These are phyloP conservation scores for Gamarada debralockiae DNA, from an alignment of 495 filamentous ascomycete genomes.

Conservation along the genomic window DNA sequence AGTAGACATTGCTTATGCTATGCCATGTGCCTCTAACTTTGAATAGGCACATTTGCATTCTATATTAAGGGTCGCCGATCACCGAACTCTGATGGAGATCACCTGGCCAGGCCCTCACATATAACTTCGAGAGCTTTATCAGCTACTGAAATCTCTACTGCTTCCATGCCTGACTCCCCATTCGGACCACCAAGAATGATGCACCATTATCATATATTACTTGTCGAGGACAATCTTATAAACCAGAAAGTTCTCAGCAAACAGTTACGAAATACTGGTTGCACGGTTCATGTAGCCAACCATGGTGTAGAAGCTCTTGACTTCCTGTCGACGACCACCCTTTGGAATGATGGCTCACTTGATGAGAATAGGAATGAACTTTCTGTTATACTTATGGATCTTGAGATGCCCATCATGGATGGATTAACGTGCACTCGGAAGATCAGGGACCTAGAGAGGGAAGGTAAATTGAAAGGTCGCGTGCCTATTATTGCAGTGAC, in stretches of 20 bases:
- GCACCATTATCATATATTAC: slow-evolving; percentile 22
- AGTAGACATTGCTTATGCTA: too few relatives aligned
- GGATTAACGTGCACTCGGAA: slow-evolving; percentile 65
- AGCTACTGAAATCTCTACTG: slow-evolving; percentile 1
- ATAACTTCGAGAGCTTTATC: not conserved
- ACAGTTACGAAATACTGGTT: slow-evolving; percentile 60
- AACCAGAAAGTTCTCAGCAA: slow-evolving; percentile 67
- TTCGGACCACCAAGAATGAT: not conserved
- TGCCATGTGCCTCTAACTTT: too few relatives aligned
- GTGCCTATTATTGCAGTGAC: slow-evolving; percentile 73
- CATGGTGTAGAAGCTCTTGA: slow-evolving; percentile 76
- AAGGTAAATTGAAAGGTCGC: slow-evolving; percentile 47
- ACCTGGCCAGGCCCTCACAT: slow-evolving; percentile 4
- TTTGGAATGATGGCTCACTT: slow-evolving; percentile 4
- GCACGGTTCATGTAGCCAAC: slow-evolving; percentile 62
- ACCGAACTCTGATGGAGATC: slow-evolving; percentile 15
- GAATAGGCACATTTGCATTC: slow-evolving; percentile 63
- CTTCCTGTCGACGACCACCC: slow-evolving; percentile 31
- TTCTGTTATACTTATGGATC: slow-evolving; percentile 75
- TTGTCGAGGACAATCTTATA: slow-evolving; percentile 58
- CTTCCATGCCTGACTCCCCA: not conserved
- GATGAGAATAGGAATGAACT: slow-evolving; percentile 37
- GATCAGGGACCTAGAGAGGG: slow-evolving; percentile 60
- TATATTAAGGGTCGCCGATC: slow-evolving; percentile 61
- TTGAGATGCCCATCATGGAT: slow-evolving; percentile 89